Evolutionary conservation across 2,329 filamentous ascomycete genomes (phyloP).

Genomic region (Arachnopeziza araneosa): DNA sequence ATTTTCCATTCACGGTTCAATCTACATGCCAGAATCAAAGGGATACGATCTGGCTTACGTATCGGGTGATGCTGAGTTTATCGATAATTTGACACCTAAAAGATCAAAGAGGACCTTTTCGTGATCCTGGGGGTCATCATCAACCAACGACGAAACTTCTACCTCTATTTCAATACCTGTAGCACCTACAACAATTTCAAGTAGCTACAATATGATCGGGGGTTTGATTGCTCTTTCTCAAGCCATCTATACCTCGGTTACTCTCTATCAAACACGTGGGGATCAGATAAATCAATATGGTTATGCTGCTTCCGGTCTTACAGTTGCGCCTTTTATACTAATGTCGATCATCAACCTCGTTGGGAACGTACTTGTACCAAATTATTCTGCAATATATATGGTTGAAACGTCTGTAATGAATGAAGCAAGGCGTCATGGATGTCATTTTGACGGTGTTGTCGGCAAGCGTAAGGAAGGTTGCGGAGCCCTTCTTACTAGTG

Average conservation of each 20-base stretch:
- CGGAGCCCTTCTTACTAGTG: too few relatives aligned
- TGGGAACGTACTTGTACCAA: slow-evolving; percentile 22
- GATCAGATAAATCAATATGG: slow-evolving; percentile 4
- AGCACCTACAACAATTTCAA: too few relatives aligned
- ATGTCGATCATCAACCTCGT: slow-evolving; percentile 30
- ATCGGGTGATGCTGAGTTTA: too few relatives aligned
- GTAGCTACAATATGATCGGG: slow-evolving; percentile 19
- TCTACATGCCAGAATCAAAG: too few relatives aligned
- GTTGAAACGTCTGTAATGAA: slow-evolving; percentile 5
- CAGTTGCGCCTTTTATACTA: slow-evolving; percentile 24
- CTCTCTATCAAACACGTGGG: slow-evolving; percentile 5
- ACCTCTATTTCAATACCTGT: too few relatives aligned
- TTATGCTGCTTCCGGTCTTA: slow-evolving; percentile 9
- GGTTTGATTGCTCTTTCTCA: slow-evolving; percentile 18
- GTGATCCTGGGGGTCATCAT: too few relatives aligned
- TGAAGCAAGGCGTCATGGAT: not conserved
- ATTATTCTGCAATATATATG: slow-evolving; percentile 26
- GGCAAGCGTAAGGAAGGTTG: too few relatives aligned
- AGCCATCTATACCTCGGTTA: slow-evolving; percentile 17
- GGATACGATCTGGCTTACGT: too few relatives aligned
- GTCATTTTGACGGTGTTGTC: not conserved
- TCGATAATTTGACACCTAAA: too few relatives aligned
- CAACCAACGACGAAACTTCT: too few relatives aligned
- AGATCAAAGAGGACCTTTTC: too few relatives aligned
- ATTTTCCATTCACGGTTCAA: too few relatives aligned